Evolutionary conservation across 106 monocot genomes (phyloP).

Genomic region (Phalaenopsis aphrodite): DNA sequence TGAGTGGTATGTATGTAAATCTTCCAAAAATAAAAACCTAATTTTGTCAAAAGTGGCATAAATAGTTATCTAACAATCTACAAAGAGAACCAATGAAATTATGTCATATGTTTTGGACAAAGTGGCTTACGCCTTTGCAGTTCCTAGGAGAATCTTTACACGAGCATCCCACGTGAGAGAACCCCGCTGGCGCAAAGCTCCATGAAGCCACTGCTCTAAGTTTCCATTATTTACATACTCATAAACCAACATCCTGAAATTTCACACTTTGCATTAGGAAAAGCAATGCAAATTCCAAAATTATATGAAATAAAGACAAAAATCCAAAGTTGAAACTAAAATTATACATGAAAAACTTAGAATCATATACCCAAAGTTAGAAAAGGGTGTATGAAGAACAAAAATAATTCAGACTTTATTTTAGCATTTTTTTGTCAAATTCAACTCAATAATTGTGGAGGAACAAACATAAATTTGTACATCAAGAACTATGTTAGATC

Average conservation of each 20-base stretch:
- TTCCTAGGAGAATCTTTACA: conserved; percentile 79
- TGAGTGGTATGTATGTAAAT: too few species aligned
- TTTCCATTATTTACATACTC: conserved; percentile 95
- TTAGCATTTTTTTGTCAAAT: not conserved
- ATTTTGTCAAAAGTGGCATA: not conserved
- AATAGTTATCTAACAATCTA: not conserved
- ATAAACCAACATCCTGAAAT: conserved; percentile 82
- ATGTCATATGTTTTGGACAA: conserved; percentile 5
- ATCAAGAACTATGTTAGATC: not conserved
- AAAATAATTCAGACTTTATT: not conserved
- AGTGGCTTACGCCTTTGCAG: conserved; percentile 81
- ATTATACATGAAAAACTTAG: not conserved
- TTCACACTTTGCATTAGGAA: not conserved
- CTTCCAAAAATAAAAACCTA: not conserved
- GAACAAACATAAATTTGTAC: too few species aligned
- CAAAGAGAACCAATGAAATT: not conserved
- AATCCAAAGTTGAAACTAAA: not conserved
- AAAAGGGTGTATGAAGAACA: not conserved
- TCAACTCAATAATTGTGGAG: not conserved
- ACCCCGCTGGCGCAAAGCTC: conserved; percentile 62
- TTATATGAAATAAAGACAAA: not conserved
- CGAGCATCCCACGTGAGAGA: conserved; percentile 92
- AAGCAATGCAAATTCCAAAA: not conserved
- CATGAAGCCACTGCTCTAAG: conserved; percentile 97
- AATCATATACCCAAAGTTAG: not conserved